phyloP scores from a whole-genome alignment of 2,329 filamentous ascomycete species.

The Alternaria metachromatica region DNA sequence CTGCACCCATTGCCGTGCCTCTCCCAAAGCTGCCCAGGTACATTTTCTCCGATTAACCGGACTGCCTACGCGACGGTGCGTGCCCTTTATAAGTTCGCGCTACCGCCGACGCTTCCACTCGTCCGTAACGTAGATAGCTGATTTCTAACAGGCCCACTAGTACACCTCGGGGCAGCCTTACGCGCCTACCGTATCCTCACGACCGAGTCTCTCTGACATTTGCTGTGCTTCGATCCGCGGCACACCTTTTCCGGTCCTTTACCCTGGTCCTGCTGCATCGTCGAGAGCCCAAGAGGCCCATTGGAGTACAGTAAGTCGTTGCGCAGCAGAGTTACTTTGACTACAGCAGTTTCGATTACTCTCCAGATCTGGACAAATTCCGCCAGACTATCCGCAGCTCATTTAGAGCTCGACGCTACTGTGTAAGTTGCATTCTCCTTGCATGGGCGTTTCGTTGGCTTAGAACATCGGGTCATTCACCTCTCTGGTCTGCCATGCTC shows the following conservation, averaged over 20 bases:
- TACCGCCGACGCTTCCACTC: constrained; percentile 45
- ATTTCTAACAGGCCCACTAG: constrained; percentile 34
- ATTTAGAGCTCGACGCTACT: constrained; percentile 30
- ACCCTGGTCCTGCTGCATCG: constrained; percentile 24
- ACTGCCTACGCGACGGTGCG: constrained; percentile 25
- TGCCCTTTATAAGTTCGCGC: constrained; percentile 33
- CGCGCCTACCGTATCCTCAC: constrained; percentile 42
- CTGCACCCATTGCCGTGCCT: background rate
- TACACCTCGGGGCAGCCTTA: constrained; percentile 36
- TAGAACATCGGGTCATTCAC: constrained; percentile 33
- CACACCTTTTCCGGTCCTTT: constrained; percentile 37
- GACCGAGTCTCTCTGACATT: constrained; percentile 40
- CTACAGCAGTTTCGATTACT: constrained; percentile 24
- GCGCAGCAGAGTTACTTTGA: constrained; percentile 29
- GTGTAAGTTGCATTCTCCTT: constrained; percentile 39
- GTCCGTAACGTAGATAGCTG: constrained; percentile 44
- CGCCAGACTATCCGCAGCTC: constrained; percentile 16
- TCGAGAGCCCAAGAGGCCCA: constrained; percentile 11
- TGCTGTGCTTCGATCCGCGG: constrained; percentile 19
- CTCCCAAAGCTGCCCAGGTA: background rate
- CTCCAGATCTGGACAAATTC: constrained; percentile 8
- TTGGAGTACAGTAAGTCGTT: constrained; percentile 33
- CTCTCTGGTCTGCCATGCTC: constrained; percentile 30
- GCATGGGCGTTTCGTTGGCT: constrained; percentile 23
- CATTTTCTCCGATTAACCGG: constrained; percentile 40